phyloP scores from a whole-genome alignment of 805 yeast genomes.

The Ogataea paraovalis region DNA sequence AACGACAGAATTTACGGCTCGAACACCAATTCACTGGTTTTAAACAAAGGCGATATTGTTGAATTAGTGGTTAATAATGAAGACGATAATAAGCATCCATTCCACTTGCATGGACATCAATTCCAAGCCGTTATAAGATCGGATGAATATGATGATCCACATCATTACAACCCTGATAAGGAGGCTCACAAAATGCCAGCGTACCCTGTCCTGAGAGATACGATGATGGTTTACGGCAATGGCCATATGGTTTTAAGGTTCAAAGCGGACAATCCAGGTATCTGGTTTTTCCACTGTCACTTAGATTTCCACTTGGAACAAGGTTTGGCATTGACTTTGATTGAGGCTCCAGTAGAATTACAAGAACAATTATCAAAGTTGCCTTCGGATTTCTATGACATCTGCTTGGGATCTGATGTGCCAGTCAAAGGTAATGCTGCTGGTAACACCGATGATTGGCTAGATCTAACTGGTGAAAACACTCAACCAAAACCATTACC shows the following conservation, averaged over 20 bases:
- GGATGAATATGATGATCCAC: conserved; percentile 50
- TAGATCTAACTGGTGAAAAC: conserved; percentile 56
- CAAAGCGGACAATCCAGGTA: conserved; percentile 84
- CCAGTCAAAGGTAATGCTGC: conserved; percentile 68
- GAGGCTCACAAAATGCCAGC: conserved; percentile 45
- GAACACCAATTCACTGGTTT: conserved; percentile 58
- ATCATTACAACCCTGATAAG: conserved; percentile 48
- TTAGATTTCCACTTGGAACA: conserved; percentile 83
- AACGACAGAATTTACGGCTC: conserved; percentile 69
- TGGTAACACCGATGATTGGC: conserved; percentile 50
- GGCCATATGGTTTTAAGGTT: conserved; percentile 70
- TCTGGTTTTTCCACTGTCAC: conserved; percentile 94
- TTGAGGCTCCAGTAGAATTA: conserved; percentile 64
- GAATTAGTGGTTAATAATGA: conserved; percentile 75
- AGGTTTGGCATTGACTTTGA: conserved; percentile 67
- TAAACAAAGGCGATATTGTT: conserved; percentile 58
- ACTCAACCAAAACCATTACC: conserved; percentile 62
- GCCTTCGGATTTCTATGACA: conserved; percentile 45
- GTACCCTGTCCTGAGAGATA: conserved; percentile 65
- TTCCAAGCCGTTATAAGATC: conserved; percentile 80
- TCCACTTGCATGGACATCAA: conserved; percentile 90
- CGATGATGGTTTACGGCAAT: conserved; percentile 61
- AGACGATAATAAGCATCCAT: conserved; percentile 91
- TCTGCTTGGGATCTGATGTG: conserved; percentile 45
- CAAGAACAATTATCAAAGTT: conserved; percentile 36